Conservation (phyloP, 345 rosid species). For the Anacardium occidentale region DNA sequence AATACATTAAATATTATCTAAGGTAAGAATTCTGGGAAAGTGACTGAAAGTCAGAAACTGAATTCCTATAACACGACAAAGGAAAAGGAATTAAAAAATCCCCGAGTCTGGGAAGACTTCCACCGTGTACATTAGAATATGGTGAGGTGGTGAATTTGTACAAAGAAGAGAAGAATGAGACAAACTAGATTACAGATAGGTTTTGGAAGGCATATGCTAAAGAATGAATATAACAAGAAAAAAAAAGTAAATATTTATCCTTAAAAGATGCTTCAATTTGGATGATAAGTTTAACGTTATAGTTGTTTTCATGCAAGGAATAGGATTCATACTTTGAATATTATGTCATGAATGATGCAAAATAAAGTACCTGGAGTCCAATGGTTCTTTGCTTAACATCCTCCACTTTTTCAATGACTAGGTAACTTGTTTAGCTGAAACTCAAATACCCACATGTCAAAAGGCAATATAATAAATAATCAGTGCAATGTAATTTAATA, state of each 20-base stretch:
- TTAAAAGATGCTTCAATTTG: slow-evolving; percentile 55
- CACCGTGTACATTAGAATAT: slow-evolving; percentile 5
- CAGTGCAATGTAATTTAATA: slow-evolving; percentile 15
- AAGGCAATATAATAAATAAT: slow-evolving; percentile 14
- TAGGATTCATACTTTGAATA: slow-evolving; percentile 42
- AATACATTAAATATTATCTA: not conserved
- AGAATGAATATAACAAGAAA: slow-evolving; percentile 23
- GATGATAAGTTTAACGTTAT: slow-evolving; percentile 39
- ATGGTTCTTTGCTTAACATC: slow-evolving; percentile 28
- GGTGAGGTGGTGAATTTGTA: slow-evolving; percentile 28
- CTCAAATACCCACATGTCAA: slow-evolving; percentile 58
- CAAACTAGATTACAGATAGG: slow-evolving; percentile 19
- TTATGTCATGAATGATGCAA: slow-evolving; percentile 51
- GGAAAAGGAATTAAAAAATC: not conserved
- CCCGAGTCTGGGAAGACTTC: slow-evolving; percentile 19
- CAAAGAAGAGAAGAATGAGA: slow-evolving; percentile 13
- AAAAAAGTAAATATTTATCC: slow-evolving; percentile 35
- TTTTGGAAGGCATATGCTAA: slow-evolving; percentile 29
- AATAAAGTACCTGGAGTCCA: slow-evolving; percentile 36
- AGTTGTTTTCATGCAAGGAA: slow-evolving; percentile 34
- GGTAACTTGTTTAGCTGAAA: slow-evolving; percentile 74
- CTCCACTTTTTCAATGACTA: slow-evolving; percentile 29
- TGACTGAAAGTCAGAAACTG: slow-evolving; percentile 10
- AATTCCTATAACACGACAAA: slow-evolving; percentile 1
- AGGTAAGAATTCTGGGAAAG: not conserved